Percentiles rank a stretch among this genome's conserved stretches.
These are phyloP conservation scores for Fusarium sp. DNA, from an alignment of 2,329 filamentous ascomycete species.

Conservation along the genomic window DNA sequence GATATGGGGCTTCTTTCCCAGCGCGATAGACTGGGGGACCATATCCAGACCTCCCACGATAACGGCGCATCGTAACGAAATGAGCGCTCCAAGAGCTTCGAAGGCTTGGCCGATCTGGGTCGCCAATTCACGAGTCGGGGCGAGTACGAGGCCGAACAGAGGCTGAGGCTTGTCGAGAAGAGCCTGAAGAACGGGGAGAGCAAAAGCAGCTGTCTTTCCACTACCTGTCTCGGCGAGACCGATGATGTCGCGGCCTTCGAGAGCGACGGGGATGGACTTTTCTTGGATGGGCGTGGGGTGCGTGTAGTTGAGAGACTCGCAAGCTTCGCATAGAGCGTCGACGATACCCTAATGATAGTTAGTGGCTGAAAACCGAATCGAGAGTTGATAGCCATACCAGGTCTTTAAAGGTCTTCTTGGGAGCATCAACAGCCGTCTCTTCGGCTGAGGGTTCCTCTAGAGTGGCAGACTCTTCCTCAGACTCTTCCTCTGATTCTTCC, in stretches of 20 bases:
- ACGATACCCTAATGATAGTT: conserved; percentile 74
- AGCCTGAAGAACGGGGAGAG: conserved; percentile 89
- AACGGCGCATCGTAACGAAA: conserved; percentile 86
- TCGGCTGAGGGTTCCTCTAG: conserved; percentile 51
- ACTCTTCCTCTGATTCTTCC: conserved; percentile 50
- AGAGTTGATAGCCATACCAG: conserved; percentile 58
- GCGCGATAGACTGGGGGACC: conserved; percentile 88
- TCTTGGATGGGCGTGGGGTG: conserved; percentile 89
- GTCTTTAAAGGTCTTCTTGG: conserved; percentile 77
- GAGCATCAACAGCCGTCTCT: conserved; percentile 49
- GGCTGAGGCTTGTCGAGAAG: conserved; percentile 89
- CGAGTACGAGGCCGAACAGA: conserved; percentile 89
- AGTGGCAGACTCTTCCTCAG: conserved; percentile 53
- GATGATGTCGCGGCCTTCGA: conserved; percentile 87
- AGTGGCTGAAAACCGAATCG: conserved; percentile 1
- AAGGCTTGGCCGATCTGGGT: conserved; percentile 91
- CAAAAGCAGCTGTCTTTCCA: conserved; percentile 96
- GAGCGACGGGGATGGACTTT: conserved; percentile 83
- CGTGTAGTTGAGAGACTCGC: conserved; percentile 84
- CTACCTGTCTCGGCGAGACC: conserved; percentile 95
- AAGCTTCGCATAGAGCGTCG: conserved; percentile 90
- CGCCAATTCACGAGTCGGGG: conserved; percentile 92
- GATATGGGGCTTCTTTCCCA: conserved; percentile 96
- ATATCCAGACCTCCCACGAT: conserved; percentile 97
- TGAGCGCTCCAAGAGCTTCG: conserved; percentile 86